Conservation (phyloP, 768 basidiomycete species). For the Phlebiopsis gigantea region DNA sequence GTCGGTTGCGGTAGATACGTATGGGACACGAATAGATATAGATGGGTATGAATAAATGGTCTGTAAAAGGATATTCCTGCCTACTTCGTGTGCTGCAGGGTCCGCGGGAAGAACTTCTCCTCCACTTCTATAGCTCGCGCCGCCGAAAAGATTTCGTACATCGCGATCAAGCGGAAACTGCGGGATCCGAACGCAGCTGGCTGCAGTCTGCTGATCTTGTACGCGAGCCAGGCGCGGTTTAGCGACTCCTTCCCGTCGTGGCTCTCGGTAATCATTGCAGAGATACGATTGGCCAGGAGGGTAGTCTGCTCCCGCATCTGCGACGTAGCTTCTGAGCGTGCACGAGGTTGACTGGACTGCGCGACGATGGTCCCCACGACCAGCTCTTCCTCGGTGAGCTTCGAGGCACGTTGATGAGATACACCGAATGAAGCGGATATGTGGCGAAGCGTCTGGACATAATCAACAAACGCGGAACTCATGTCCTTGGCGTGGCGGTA, state of each 20-base stretch:
- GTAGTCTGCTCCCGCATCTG: slow-evolving; percentile 47
- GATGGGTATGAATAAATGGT: too few relatives aligned
- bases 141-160: slow-evolving; percentile 47
- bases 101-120: neutral
- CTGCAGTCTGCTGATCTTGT: slow-evolving; percentile 34
- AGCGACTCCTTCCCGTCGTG: slow-evolving; percentile 35
- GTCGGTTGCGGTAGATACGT: too few relatives aligned
- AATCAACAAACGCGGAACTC: slow-evolving; percentile 25
- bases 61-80: too few relatives aligned
- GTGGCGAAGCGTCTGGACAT: slow-evolving; percentile 39
- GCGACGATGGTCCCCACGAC: slow-evolving; percentile 57
- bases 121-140: slow-evolving; percentile 20
- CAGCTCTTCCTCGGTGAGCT: slow-evolving; percentile 54
- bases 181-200: slow-evolving; percentile 43
- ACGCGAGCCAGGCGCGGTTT: slow-evolving; percentile 46
- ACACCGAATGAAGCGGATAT: slow-evolving; percentile 43
- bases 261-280: slow-evolving; percentile 34
- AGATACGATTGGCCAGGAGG: slow-evolving; percentile 31
- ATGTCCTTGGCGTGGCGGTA: neutral
- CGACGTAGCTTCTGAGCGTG: slow-evolving; percentile 42
- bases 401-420: slow-evolving; percentile 31
- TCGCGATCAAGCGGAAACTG: slow-evolving; percentile 52
- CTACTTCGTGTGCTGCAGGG: too few relatives aligned
- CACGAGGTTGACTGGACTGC: slow-evolving; percentile 49
- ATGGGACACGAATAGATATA: too few relatives aligned